A percentile compares a stretch with the other conserved stretches of the same genome.
These are phyloP conservation scores for Colletotrichum sp. DNA, from an alignment of 2,329 filamentous ascomycete genomes.

Conservation along the genomic window DNA sequence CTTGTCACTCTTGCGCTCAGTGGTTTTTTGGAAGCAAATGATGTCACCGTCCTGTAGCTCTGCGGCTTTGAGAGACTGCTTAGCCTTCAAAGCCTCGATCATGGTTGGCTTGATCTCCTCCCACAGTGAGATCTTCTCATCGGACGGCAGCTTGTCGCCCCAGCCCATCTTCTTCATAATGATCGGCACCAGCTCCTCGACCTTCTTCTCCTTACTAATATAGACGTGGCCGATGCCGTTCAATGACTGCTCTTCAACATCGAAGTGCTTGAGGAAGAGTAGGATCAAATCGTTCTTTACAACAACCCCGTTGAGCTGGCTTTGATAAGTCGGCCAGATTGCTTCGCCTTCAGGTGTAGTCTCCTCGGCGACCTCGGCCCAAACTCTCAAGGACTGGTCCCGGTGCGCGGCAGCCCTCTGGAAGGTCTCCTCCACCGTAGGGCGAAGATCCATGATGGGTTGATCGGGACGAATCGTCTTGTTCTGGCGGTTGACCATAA, in stretches of 20 bases:
- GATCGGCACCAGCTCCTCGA: conserved; percentile 78
- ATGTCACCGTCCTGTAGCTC: conserved; percentile 98
- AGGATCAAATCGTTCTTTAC: conserved; percentile 72
- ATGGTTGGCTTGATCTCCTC: conserved; percentile 99
- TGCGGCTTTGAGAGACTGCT: conserved; percentile 85
- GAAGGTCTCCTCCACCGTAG: conserved; percentile 76
- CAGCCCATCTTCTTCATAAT: conserved; percentile 88
- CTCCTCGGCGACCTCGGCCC: conserved; percentile 80
- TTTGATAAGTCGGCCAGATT: conserved; percentile 71
- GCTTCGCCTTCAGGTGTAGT: conserved; percentile 71
- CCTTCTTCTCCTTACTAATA: conserved; percentile 85
- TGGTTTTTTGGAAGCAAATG: conserved; percentile 83
- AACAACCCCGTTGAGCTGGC: conserved; percentile 60
- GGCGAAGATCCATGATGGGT: conserved; percentile 77
- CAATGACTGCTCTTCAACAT: conserved; percentile 76
- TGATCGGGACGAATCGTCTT: conserved; percentile 93
- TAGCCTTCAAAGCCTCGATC: conserved; percentile 94
- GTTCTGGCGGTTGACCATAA: conserved; percentile 98
- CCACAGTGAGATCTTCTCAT: conserved; percentile 73
- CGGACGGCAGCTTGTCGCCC: conserved; percentile 72
- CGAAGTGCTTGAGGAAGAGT: conserved; percentile 92
- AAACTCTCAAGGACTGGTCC: conserved; percentile 79
- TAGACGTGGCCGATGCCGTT: conserved; percentile 84
- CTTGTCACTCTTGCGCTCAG: conserved; percentile 49
- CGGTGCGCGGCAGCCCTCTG: conserved; percentile 60